Evolutionary conservation across 176 grass and related monocot species (phyloP), one percentile per base, ranked within the genome.

Genomic region (Triticum urartu): DNA sequence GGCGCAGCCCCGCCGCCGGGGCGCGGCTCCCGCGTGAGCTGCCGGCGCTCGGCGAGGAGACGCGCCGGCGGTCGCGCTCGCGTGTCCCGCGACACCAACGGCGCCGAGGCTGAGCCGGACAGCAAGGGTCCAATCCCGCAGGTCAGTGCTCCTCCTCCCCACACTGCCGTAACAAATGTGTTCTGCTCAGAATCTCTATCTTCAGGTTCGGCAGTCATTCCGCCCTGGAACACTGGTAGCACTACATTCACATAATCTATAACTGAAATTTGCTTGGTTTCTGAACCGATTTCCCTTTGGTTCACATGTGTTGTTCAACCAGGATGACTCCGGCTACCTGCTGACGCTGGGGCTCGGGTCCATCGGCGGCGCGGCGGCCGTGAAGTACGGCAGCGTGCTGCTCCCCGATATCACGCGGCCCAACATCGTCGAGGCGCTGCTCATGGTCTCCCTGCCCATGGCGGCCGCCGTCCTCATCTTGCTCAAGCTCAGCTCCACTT

Each of bases 361-460:
- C 14, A 20, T 98, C 21, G 90, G 86, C 35, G 92, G 96, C 33
- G 91, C 91, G 0, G 91, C 93, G 22, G 91, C 89, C 15, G 48
- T 95, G 3, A 98, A 98, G 73, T 98, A 98, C 64, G 93, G 95
- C 32, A 98, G 91, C 84, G 60, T 92, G 45, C 72, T 95, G 86
- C 85, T 98, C 24, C 95, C 95, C 42, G 88, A 89, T 43, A 88
- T 95, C 82, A 94, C 93, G 32, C 87, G 86, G 77, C 93, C 96
- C 1, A 92, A 95, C 79, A 88, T 98, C 40, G 40, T 89, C 14
- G 81, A 92, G 83, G 96, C 90, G 70, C 88, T 95, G 59, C 50
- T 92, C 14, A 92, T 94, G 93, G 90, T 98, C 60, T 92, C 82
- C 30, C 79, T 98, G 48, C 96, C 93, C 15, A 85, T 92, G 13